Base-by-base conservation (phyloP, 2,329 filamentous ascomycete genomes). In the Talaromyces sp. region DNA sequence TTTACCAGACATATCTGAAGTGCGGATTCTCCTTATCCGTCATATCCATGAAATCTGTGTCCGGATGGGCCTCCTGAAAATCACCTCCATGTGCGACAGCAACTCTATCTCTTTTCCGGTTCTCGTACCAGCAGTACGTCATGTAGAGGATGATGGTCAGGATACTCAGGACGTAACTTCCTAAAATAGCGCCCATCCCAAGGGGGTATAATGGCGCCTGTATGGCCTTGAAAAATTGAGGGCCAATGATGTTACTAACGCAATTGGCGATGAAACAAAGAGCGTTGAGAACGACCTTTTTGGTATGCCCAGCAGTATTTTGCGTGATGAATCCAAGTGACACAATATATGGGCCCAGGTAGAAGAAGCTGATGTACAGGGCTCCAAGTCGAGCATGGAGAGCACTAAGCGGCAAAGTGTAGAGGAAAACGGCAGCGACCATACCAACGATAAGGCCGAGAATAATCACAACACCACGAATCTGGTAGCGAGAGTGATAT, bases 291-390 rank as follows among this genome's bases (percentile, higher is more conserved):
- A 25, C 11, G 21, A 25, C 21, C 3, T 25, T 46, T 5, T 46
- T 46, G 42, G 42, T 25, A 7, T 46, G 21, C 25, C 3, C 21
- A 3, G 42, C 21, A 14, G 42, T 46, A 11, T 46, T 25, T 9
- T 12, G 18, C 3, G 40, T 44, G 18, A 44, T 23, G 9, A 44
- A 23, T 21, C 18, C 9, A 9, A 46, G 16, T 3, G 39, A 18
- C 5, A 42, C 39, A 8, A 82, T 79, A 66, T 84, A 84, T 0
- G 82, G 79, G 0, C 82, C 66, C 4, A 83, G 82, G 65, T 84
- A 84, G 0, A 81, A 80, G 0, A 82, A 82, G 0, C 82, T 82
- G 0, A 85, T 71, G 12, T 39, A 59, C 9, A 59, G 31, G 11
- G 57, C 76, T 11, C 7, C 42, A 46, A 46, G 42, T 25, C 42